These are phyloP conservation scores for Hericium coralloides DNA, from an alignment of 768 basidiomycete genomes.

Conservation along the genomic window DNA sequence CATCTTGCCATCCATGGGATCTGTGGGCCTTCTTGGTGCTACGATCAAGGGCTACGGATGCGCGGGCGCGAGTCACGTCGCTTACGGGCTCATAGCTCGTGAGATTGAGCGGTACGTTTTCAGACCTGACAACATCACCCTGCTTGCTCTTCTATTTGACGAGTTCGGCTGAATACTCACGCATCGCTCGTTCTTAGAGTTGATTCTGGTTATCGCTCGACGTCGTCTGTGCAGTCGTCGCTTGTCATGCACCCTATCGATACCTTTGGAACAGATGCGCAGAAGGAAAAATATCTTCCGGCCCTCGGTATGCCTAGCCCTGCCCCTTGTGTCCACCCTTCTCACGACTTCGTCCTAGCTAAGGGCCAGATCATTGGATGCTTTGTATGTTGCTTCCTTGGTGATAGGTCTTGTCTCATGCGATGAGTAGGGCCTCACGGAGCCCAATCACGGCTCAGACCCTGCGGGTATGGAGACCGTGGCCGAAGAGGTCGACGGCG, in stretches of 20 bases:
- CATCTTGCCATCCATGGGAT: conserved; percentile 87
- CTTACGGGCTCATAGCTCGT: conserved; percentile 89
- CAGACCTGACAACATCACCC: background rate
- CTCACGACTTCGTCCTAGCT: conserved; percentile 32
- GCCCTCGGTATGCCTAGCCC: conserved; percentile 45
- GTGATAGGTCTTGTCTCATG: background rate
- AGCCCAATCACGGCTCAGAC: conserved; percentile 96
- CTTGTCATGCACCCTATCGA: conserved; percentile 94
- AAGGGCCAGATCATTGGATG: conserved; percentile 85
- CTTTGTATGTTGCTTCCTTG: conserved; percentile 54
- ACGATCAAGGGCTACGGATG: conserved; percentile 93
- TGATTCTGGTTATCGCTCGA: conserved; percentile 94
- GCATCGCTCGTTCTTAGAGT: conserved; percentile 40
- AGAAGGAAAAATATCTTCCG: conserved; percentile 89
- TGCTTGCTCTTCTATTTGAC: background rate
- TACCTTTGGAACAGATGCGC: conserved; percentile 81
- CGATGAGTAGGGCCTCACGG: conserved; percentile 70
- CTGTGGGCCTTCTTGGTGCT: conserved; percentile 81
- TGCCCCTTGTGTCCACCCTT: background rate
- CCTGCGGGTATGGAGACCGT: conserved; percentile 97
- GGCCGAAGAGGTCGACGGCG: conserved; percentile 77
- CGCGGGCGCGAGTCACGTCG: conserved; percentile 84
- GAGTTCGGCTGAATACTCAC: background rate
- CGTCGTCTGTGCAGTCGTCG: conserved; percentile 90
- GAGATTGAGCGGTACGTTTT: conserved; percentile 76